phyloP scores from a whole-genome alignment of 192 early-diverging fungal species.

The Linnemannia zychae region DNA sequence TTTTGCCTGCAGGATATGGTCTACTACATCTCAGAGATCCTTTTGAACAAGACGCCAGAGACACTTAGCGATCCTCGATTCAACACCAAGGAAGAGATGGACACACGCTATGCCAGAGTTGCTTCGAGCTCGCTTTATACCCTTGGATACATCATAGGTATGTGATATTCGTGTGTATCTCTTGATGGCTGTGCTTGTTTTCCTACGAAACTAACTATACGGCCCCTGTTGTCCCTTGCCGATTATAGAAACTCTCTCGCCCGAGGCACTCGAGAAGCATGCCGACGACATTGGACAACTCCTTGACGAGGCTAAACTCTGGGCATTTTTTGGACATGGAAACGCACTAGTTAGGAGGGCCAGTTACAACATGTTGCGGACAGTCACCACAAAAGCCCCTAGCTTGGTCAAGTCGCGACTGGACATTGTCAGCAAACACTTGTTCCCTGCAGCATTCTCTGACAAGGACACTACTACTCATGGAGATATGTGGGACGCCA shows the following conservation, averaged over 20 bases:
- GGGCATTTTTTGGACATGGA: constrained; percentile 62
- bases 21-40: constrained; percentile 73
- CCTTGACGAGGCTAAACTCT: constrained; percentile 67
- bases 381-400: constrained; percentile 59
- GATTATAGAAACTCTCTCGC: constrained; percentile 31
- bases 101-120: constrained; percentile 75
- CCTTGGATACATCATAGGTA: constrained; percentile 67
- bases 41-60: constrained; percentile 84
- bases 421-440: constrained; percentile 64
- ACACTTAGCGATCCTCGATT: constrained; percentile 85
- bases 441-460: constrained; percentile 75
- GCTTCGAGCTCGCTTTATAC: constrained; percentile 73
- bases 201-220: not conserved
- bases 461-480: constrained; percentile 83
- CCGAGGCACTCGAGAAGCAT: constrained; percentile 50
- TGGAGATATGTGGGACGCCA: constrained; percentile 89
- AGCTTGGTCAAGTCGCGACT: constrained; percentile 62
- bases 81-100: constrained; percentile 82
- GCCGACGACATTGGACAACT: constrained; percentile 59
- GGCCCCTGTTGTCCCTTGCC: not conserved
- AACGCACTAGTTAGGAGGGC: constrained; percentile 70
- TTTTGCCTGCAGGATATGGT: constrained; percentile 86
- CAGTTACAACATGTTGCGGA: constrained; percentile 71
- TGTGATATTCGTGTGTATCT: not conserved
- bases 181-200: not conserved